Evolutionary conservation across 1,284 basidiomycete genomes (phyloP), one percentile per base, ranked within the genome.

Genomic region (Fomitopsis palustris): DNA sequence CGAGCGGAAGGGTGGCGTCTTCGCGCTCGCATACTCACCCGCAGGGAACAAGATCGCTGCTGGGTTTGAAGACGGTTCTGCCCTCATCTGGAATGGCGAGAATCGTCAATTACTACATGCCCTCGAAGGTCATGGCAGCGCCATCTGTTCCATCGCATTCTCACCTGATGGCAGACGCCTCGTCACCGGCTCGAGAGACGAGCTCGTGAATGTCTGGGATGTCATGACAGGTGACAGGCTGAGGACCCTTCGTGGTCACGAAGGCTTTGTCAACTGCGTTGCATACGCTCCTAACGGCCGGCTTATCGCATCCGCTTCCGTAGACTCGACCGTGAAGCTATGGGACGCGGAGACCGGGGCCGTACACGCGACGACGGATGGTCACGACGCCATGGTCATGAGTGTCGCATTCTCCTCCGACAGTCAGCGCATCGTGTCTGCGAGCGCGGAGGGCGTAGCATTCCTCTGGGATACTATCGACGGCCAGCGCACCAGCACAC

Each of bases 251-350:
- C 38, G 53, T 23, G 64, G 61, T n/a, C 65, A 67, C 39, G 51
- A 55, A 4, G 58, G 56, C 12, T 29, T 58, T 17, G 59, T 70
- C 19, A 62, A 59, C 42, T 38, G 54, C 27, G 58, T 67, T 39
- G 64, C 57, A 10, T 70, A 59, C 60, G 67, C 71, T 6, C 58
- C 67, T 9, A 67, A 69, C 53, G 67, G 65, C 21, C 59, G 43
- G 23, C 39, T 42, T n/a, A 42, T 71, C 31, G 70, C 62, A 5
- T 66, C 70, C 10, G 67, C 60, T n/a, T 69, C 67, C 4, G 58
- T 62, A 31, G 69, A 71, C 57, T 60, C 55, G 38, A 67, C 63
- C 8, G 60, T 67, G 19, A 52, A 61, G 19, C 58, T 67, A 4
- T 71, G 68, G 69, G 53, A 71, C 53, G 53, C 64, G 6, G 59